Evolutionary conservation across 176 grass and related monocot genomes (phyloP).

Genomic region (bread wheat (Triticum aestivum)): IWGSC_CS_RefSeq_v2.1 NC_057809.1:150979297-150979796

Average conservation of each 20-base stretch:
- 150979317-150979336: not conserved
- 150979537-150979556: not conserved
- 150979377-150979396: not conserved
- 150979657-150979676: constrained; percentile 72
- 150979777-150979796: not conserved
- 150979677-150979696: constrained; percentile 66
- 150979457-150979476: not conserved
- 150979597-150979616: not conserved
- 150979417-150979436: not conserved
- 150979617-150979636: not conserved
- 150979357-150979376: not conserved
- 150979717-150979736: constrained; percentile 50
- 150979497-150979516: not conserved
- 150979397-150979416: not conserved
- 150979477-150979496: not conserved
- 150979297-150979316: not conserved
- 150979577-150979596: not conserved
- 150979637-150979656: constrained; percentile 27
- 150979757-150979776: not conserved
- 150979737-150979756: not conserved
- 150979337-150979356: not conserved
- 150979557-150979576: not conserved
- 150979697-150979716: constrained; percentile 67
- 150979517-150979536: not conserved
- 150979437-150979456: not conserved